phyloP scores from a whole-genome alignment of 371 early-diverging fungal genomes.

The Parasitella parasitica region DNA sequence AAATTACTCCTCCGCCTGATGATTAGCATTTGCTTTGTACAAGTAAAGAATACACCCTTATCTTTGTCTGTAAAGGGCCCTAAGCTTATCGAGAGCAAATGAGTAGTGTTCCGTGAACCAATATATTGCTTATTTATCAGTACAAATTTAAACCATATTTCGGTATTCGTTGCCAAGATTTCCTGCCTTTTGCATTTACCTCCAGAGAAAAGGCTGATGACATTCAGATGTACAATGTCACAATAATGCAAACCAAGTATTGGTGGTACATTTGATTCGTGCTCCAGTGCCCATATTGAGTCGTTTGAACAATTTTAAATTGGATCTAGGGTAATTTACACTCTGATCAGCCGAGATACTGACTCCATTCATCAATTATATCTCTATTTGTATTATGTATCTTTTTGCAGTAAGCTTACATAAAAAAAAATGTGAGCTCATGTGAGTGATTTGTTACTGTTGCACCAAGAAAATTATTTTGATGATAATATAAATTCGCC shows the following conservation, averaged over 20 bases:
- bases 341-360: not conserved
- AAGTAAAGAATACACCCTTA: not conserved
- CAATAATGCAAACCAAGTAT: conserved; percentile 7
- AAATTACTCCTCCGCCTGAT: not conserved
- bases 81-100: not conserved
- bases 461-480: not conserved
- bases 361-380: not conserved
- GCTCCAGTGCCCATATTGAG: too few relatives aligned
- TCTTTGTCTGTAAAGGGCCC: not conserved
- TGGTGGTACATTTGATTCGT: conserved; percentile 21
- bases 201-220: not conserved
- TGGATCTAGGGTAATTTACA: too few relatives aligned
- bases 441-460: conserved; percentile 1
- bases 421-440: not conserved
- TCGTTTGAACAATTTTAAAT: too few relatives aligned
- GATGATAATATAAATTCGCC: not conserved
- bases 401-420: not conserved
- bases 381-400: not conserved
- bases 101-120: not conserved
- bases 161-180: too few relatives aligned
- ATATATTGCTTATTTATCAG: not conserved
- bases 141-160: too few relatives aligned
- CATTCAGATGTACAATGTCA: conserved; percentile 2
- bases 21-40: not conserved
- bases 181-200: not conserved